Base-by-base conservation (phyloP, 2,329 filamentous ascomycete species). In the Diaporthe ilicicola region DNA sequence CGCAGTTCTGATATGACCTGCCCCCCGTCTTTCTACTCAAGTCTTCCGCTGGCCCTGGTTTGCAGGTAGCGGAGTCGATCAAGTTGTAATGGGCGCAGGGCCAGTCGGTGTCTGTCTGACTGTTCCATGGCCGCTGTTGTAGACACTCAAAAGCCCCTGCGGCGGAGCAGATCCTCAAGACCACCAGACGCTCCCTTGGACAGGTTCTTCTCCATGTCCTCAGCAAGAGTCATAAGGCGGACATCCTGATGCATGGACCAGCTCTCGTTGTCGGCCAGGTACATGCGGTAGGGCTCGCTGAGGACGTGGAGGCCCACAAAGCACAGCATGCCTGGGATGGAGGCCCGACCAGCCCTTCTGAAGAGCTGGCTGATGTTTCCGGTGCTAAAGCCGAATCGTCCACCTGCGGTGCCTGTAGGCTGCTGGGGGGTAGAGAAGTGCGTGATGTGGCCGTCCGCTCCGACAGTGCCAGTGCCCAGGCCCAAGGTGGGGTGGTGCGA, bases 201-300 rank as follows among this genome's bases (percentile, higher is more conserved):
- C 71, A 72, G 55, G 32, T 59, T 71, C 39, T 48, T 51, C 27
- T 72, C 71, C 71, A 72, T 72, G n/a, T 72, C 68, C 3, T 44
- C 32, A 7, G 50, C 66, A n/a, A 97, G 53, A 4, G 24, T n/a
- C 55, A 71, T 65, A 22, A 71, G 64, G 39, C 71, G 68, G 9
- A 66, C 15, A 15, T 72, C 71, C 13, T 70, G 48, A 29, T 70
- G 39, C 29, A 72, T 61, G 13, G 64, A 51, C n/a, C 64, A 69
- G 1, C 46, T 61, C 62, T 72, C 71, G 22, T 71, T 66, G 5
- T 68, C 59, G 34, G 56, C 59, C 42, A 72, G 56, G 54, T 71
- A 53, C 27, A 70, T 34, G 24, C 68, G 32, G 24, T 61, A 72
- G 4, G 68, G 55, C 22, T 61, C 66, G 50, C 71, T 65, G 19